Base-by-base conservation (phyloP, 2,329 filamentous ascomycete genomes). In the Epichloe amarillans region DNA sequence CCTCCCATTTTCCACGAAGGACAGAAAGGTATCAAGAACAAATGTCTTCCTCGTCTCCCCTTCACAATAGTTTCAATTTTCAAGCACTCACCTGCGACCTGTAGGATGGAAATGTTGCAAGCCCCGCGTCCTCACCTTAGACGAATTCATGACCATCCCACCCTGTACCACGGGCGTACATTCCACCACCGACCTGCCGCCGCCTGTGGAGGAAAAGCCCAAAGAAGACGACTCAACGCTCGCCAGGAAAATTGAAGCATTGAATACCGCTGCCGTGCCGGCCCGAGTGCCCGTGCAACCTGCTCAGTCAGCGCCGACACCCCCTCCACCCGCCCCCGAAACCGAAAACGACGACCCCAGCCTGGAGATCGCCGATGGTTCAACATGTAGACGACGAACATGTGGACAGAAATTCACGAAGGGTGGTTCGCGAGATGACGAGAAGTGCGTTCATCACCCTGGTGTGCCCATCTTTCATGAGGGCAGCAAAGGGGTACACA, bases 41-140 rank as follows among this genome's bases (percentile, higher is more conserved):
- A 23, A 23, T 45, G 39, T 21, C 21, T 5, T 30, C 33, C 8
- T 36, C 17, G 19, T 7, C 5, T 8, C 14, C 15, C 15, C 21
- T 19, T 36, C 26, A 30, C 26, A 10, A 30, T 11, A 3, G 4
- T 30, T 3, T 4, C 8, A 30, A 30, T 30, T 11, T 30, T 11
- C 26, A 30, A 30, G 8, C 8, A 30, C 26, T 30, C 26, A 30
- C 26, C 26, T 30, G 35, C 26, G 15, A 15, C 12, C 11, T 21
- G 43, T 62, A 96, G 91, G 93, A 64, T 97, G 93, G 91, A 94
- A 95, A 73, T 98, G 93, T 75, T 98, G 93, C 79, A 97, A 96
- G 72, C 85, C 90, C 52, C 86, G 93, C 62, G 89, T 97, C 61
- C 76, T 98, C 61, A 96, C 89, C 53, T 98, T 98, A 66, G 93